Percentiles rank a stretch among this genome's conserved stretches.
phyloP scores from a whole-genome alignment of 768 basidiomycete species.

The Lactifluus echinatus region DNA sequence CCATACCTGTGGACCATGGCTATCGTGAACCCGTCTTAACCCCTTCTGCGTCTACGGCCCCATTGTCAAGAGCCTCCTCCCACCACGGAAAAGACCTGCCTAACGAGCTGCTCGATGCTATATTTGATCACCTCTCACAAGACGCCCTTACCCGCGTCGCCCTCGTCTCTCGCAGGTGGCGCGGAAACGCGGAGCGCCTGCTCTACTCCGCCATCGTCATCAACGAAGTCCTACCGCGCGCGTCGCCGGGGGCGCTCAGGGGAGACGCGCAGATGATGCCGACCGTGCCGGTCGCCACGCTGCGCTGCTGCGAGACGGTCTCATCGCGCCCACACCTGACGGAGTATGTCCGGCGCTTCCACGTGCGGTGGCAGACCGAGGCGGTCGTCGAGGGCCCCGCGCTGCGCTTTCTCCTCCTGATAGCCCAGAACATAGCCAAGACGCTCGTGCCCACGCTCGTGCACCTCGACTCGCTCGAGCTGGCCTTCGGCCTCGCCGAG shows the following conservation, averaged over 20 bases:
- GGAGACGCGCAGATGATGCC: slow-evolving; percentile 1
- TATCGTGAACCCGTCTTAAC: not conserved
- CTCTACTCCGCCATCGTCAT: slow-evolving; percentile 48
- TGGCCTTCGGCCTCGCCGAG: slow-evolving; percentile 43
- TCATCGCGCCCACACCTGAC: slow-evolving; percentile 37
- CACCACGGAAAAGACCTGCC: slow-evolving; percentile 29
- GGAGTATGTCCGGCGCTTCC: slow-evolving; percentile 38
- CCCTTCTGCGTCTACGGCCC: not conserved
- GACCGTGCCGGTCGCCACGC: slow-evolving; percentile 29
- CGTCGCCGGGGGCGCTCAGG: slow-evolving; percentile 26
- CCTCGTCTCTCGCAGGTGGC: slow-evolving; percentile 36
- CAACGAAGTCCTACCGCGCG: slow-evolving; percentile 37
- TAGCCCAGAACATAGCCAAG: slow-evolving; percentile 26
- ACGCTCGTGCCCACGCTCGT: slow-evolving; percentile 35
- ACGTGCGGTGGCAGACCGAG: slow-evolving; percentile 47
- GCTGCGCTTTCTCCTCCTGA: slow-evolving; percentile 15
- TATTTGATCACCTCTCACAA: slow-evolving; percentile 32
- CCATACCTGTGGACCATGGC: not conserved
- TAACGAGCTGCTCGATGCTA: slow-evolving; percentile 46
- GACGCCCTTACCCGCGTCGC: slow-evolving; percentile 33
- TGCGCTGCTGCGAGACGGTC: slow-evolving; percentile 47
- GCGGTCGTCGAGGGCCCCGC: slow-evolving; percentile 25
- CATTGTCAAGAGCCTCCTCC: not conserved
- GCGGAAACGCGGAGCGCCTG: slow-evolving; percentile 47
- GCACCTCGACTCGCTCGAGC: slow-evolving; percentile 46